Base-by-base conservation (phyloP, 768 basidiomycete genomes). In the Hygrophorus pudorinus region DNA sequence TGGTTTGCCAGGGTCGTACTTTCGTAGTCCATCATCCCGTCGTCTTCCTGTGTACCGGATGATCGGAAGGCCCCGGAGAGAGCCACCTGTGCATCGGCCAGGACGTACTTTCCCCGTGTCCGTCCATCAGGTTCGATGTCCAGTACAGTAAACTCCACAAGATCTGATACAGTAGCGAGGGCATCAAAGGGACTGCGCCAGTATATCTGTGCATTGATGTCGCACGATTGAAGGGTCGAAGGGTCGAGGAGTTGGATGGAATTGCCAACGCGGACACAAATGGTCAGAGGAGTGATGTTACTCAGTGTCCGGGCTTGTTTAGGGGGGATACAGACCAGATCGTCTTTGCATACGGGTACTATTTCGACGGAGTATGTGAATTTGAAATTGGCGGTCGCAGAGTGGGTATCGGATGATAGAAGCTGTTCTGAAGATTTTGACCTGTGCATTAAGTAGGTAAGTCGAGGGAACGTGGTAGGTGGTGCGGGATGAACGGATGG, bases 341-440 rank as follows among this genome's bases (percentile, higher is more conserved):
- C 96, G 59, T 98, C 96, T 61, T 97, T 97, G 71, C 96, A 99
- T 45, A 99, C 79, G 0, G 96, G 92, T 3, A 85, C 78, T 57
- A 99, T 96, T 65, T 98, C 94, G 52, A 98, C 87, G 4, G 93
- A 96, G 70, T 90, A 98, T 4, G 92, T 91, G 64, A 87, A 93
- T 65, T 94, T 98, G 74, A 87, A 96, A 65, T 89, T 97, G 28
- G 94, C 86, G 3, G 92, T 96, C 51, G 77, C 78, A 38, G 85
- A 78, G 61, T 99, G 94, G 1, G 85, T 90, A 59, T 99, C 96
- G 17, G 83, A 71, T 5, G 93, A 96, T 24, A 98, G 75, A 7
- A 99, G 71, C 60, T 96, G 96, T 62, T 98, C 96, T 1, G 93
- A 96, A 8, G 83, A 68, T 65, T 98, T 98, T 40, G 86, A 81